Base-by-base conservation (phyloP, 1,284 basidiomycete genomes). In the Irpex rosettiformis region DNA sequence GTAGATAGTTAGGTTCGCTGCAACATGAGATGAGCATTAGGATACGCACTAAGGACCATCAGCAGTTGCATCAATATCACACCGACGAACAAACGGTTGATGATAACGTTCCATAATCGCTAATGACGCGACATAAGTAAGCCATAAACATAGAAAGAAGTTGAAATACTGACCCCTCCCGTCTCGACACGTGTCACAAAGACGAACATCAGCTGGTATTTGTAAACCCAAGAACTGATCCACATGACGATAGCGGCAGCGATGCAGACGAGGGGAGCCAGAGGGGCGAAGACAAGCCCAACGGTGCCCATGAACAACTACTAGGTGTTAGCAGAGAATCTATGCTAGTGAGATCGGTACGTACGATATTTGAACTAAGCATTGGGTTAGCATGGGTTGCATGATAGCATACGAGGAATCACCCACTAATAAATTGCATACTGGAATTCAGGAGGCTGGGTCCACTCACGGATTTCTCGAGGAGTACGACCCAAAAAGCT, bases 401-500 rank as follows among this genome's bases (percentile, higher is more conserved):
- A 61, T 21, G 22, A 25, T 3, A 16, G 16, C 18, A 42, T 45
- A 49, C 51, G 16, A 48, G 18, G 6, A 21, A 42, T 54, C 80
- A 16, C 88, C 72, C 64, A 92, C 88, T 91, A 95, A 73, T 94
- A 94, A 59, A 96, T 84, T 10, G 92, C 83, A 75, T 91, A 98
- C 67, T 96, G 88, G 70, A 98, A 98, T 42, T 89, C 86, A 3
- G 93, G 93, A 16, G 96, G 96, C 70, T 96, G 91, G 4, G 96
- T 98, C 88, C 93, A 96, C 67, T 98, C 95, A 56, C 94, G 84
- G 59, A 98, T 94, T 68, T 98, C 95, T 65, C 97, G 86, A 49
- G 96, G 96, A 0, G 97, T 99, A 58, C 96, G 88, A n/a, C 95
- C 94, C 68, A 98, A 92, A 52, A 94, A 74, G 58, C 90, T 92